phyloP scores from a whole-genome alignment of 805 yeast species.

The Kuraishia cidri region DNA sequence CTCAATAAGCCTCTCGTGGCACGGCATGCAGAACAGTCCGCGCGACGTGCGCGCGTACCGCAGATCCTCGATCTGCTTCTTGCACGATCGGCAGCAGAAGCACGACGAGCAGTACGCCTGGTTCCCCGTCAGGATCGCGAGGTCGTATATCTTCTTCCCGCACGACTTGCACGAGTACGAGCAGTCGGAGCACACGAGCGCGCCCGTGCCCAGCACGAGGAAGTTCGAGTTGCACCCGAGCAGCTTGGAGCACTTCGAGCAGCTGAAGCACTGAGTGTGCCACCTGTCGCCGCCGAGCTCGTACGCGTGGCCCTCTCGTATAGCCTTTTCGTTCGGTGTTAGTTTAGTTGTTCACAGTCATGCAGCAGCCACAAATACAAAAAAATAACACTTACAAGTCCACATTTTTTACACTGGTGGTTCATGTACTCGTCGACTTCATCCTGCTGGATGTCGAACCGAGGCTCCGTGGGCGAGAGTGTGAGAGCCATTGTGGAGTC shows the following conservation, averaged over 20 bases:
- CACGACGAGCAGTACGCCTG: conserved; percentile 90
- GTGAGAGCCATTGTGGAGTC: too few relatives aligned
- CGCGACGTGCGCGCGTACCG: conserved; percentile 89
- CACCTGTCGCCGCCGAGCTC: conserved; percentile 92
- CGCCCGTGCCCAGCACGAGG: conserved; percentile 88
- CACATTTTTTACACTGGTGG: conserved; percentile 2
- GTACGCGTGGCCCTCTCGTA: conserved; percentile 88
- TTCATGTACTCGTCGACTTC: neutral
- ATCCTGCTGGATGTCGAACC: too few relatives aligned
- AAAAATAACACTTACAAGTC: conserved; percentile 1
- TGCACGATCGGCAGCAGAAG: conserved; percentile 85
- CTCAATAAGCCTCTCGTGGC: conserved; percentile 81
- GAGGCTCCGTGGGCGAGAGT: too few relatives aligned
- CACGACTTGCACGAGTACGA: conserved; percentile 88
- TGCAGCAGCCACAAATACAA: neutral
- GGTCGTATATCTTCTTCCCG: conserved; percentile 78
- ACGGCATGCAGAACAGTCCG: conserved; percentile 87
- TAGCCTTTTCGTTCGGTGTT: conserved; percentile 22
- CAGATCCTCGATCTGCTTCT: conserved; percentile 75
- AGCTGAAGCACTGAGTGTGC: conserved; percentile 90
- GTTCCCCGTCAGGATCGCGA: conserved; percentile 92
- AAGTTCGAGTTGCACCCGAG: conserved; percentile 86
- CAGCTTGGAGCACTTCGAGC: conserved; percentile 73
- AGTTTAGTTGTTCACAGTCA: neutral
- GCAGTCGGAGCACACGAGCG: conserved; percentile 82